Evolutionary conservation across 1,284 basidiomycete genomes (phyloP).

Genomic region (Sanghuangporus sanghuang): DNA sequence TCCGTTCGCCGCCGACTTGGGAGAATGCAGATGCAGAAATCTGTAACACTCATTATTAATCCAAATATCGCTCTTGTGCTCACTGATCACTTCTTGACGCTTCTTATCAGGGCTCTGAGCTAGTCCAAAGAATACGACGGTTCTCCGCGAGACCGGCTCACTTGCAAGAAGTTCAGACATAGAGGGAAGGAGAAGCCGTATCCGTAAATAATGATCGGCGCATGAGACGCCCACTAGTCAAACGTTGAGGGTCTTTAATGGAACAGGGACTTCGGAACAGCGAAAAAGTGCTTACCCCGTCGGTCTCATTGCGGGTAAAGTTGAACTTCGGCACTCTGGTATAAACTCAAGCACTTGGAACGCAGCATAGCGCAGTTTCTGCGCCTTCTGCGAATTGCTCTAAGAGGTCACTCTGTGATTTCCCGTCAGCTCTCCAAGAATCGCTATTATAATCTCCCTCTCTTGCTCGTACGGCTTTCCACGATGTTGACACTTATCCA

Average conservation of each 20-base stretch:
- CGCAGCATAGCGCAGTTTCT: too few species aligned
- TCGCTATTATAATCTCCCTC: not conserved
- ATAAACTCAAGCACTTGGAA: not conserved
- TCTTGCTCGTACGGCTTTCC: not conserved
- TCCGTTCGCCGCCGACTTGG: conserved; percentile 3
- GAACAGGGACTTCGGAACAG: not conserved
- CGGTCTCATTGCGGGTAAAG: conserved; percentile 6
- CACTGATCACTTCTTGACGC: not conserved
- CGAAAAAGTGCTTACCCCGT: not conserved
- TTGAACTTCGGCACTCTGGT: not conserved
- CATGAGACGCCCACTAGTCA: not conserved
- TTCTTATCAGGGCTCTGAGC: not conserved
- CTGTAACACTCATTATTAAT: not conserved
- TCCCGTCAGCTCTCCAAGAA: not conserved
- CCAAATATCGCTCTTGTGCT: not conserved
- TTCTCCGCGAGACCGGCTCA: not conserved
- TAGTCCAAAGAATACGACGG: not conserved
- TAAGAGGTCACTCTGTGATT: not conserved
- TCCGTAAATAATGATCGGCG: not conserved
- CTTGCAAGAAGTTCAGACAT: not conserved
- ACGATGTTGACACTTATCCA: not conserved
- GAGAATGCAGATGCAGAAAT: not conserved
- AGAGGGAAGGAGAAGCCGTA: not conserved
- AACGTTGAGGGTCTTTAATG: conserved; percentile 3
- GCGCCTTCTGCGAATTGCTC: not conserved